Percentiles rank a stretch among this genome's conserved stretches.
Evolutionary conservation across 257 asterid genomes (phyloP).

Genomic region (Haberlea rhodopensis): DNA sequence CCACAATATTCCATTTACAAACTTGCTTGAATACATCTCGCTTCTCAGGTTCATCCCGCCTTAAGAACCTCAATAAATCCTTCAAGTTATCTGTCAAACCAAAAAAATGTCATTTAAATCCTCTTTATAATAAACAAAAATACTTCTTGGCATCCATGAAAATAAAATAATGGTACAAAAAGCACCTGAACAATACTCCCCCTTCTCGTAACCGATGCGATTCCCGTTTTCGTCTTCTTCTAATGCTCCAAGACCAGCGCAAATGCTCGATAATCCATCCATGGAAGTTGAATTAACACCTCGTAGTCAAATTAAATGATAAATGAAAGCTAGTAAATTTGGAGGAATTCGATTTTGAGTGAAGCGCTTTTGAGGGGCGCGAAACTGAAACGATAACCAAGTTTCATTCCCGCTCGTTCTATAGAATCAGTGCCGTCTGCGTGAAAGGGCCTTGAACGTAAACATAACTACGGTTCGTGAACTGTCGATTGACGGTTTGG

Average conservation of each 20-base stretch:
- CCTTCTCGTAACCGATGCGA: conserved; percentile 57
- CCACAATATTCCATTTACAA: conserved; percentile 78
- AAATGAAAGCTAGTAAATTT: neutral
- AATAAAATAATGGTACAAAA: neutral
- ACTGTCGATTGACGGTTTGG: too few relatives aligned
- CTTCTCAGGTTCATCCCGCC: conserved; percentile 89
- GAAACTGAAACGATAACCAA: neutral
- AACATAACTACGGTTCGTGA: too few relatives aligned
- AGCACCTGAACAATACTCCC: conserved; percentile 66
- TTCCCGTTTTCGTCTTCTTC: conserved; percentile 72
- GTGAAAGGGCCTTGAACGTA: neutral
- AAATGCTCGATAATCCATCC: conserved; percentile 78
- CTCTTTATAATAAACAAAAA: neutral
- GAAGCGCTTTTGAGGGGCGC: conserved; percentile 28
- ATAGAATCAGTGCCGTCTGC: conserved; percentile 27
- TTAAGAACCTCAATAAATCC: conserved; percentile 81
- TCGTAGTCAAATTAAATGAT: neutral
- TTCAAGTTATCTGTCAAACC: conserved; percentile 68
- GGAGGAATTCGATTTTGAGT: conserved; percentile 8
- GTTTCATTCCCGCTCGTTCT: conserved; percentile 22
- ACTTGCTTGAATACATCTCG: conserved; percentile 92
- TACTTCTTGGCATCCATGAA: neutral
- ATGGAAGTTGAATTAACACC: conserved; percentile 26
- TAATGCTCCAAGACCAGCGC: conserved; percentile 71
- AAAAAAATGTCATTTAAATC: conserved; percentile 1